phyloP scores from a whole-genome alignment of 805 yeast genomes.

The Lachancea meyersii region DNA sequence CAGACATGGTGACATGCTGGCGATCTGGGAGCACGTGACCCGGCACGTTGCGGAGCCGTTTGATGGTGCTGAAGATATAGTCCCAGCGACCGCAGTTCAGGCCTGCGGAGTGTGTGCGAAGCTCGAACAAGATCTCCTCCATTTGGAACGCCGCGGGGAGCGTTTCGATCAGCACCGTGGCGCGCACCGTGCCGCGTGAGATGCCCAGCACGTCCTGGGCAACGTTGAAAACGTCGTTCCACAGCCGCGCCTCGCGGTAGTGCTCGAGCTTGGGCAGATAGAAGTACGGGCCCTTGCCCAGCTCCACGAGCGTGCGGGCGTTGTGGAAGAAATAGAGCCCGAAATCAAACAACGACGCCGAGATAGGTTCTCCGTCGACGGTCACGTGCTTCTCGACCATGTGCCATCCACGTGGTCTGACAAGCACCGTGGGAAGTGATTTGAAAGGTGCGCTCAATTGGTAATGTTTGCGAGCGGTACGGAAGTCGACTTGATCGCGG shows the following conservation, averaged over 20 bases:
- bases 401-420: slow-evolving; percentile 88
- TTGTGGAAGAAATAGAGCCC: slow-evolving; percentile 74
- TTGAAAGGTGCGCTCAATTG: slow-evolving; percentile 42
- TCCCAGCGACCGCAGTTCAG: slow-evolving; percentile 90
- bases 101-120: slow-evolving; percentile 72
- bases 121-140: slow-evolving; percentile 75
- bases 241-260: slow-evolving; percentile 71
- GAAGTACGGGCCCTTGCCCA: slow-evolving; percentile 76
- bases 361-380: slow-evolving; percentile 69
- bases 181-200: slow-evolving; percentile 72
- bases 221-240: slow-evolving; percentile 75
- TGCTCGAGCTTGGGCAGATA: slow-evolving; percentile 85
- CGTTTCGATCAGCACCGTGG: slow-evolving; percentile 77
- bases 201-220: slow-evolving; percentile 66
- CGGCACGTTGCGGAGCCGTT: slow-evolving; percentile 63
- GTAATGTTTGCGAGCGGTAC: slow-evolving; percentile 39
- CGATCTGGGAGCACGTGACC: slow-evolving; percentile 71
- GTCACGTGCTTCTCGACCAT: slow-evolving; percentile 65
- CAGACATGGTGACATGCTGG: slow-evolving; percentile 70
- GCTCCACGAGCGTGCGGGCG: slow-evolving; percentile 52
- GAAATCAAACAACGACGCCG: slow-evolving; percentile 74
- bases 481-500: slow-evolving; percentile 57
- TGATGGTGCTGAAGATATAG: slow-evolving; percentile 75
- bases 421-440: slow-evolving; percentile 62
- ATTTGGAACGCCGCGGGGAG: slow-evolving; percentile 81